Evolutionary conservation across 2,329 filamentous ascomycete species (phyloP).

Genomic region (Immersiporthe knoxdaviesiana): DNA sequence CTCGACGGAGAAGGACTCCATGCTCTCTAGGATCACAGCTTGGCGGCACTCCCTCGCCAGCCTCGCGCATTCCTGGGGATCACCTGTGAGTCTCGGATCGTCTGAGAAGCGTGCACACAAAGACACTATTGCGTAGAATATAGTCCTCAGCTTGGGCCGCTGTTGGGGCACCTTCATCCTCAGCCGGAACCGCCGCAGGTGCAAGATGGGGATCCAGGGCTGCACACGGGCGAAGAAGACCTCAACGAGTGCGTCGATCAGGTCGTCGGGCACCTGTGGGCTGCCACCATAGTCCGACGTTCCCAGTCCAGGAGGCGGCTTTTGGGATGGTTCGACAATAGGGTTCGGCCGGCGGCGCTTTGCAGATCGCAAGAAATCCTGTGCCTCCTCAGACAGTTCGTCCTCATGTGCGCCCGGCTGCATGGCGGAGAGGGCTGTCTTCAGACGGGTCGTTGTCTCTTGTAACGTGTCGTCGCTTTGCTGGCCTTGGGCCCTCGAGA

Average conservation of each 20-base stretch:
- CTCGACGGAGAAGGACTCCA: constrained; percentile 42
- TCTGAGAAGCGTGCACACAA: constrained; percentile 37
- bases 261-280: constrained; percentile 35
- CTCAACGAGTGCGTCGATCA: constrained; percentile 40
- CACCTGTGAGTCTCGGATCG: constrained; percentile 36
- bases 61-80: constrained; percentile 20
- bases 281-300: not conserved
- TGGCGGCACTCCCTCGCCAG: constrained; percentile 37
- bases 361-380: not conserved
- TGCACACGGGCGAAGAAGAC: constrained; percentile 44
- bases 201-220: constrained; percentile 45
- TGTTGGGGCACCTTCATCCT: constrained; percentile 31
- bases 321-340: not conserved
- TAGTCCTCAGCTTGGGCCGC: constrained; percentile 34
- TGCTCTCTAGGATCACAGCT: constrained; percentile 39
- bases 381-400: not conserved
- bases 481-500: not conserved
- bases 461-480: not conserved
- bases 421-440: not conserved
- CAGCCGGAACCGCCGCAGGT: constrained; percentile 36
- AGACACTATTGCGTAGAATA: constrained; percentile 43
- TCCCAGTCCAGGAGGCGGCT: not conserved
- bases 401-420: not conserved
- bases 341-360: not conserved
- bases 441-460: not conserved